Conservation (phyloP, 2,329 filamentous ascomycete genomes). For the Exophiala sp. region DNA sequence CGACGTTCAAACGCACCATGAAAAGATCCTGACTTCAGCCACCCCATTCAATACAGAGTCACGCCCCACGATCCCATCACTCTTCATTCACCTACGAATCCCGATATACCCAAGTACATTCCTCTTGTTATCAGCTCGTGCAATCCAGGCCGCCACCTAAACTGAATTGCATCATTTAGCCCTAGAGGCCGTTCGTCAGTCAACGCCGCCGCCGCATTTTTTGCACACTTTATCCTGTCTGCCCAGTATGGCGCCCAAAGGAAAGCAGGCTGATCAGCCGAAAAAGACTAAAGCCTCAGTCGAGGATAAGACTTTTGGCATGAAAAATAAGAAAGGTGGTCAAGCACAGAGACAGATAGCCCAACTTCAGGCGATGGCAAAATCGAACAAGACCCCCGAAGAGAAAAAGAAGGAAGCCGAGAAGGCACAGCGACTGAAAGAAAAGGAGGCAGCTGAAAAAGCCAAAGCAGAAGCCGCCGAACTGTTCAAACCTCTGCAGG, state of each 20-base stretch:
- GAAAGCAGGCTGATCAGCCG: slow-evolving; percentile 40
- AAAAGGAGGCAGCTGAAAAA: slow-evolving; percentile 86
- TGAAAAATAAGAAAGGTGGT: slow-evolving; percentile 99
- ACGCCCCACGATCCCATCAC: too few species aligned
- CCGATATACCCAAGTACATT: too few species aligned
- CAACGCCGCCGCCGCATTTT: too few species aligned
- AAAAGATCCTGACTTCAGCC: not conserved
- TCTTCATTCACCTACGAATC: too few species aligned
- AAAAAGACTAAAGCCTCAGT: slow-evolving; percentile 55
- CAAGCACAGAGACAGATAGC: slow-evolving; percentile 87
- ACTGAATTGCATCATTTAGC: too few species aligned
- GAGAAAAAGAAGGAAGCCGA: slow-evolving; percentile 75
- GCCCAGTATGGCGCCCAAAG: slow-evolving; percentile 43
- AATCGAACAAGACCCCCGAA: slow-evolving; percentile 73
- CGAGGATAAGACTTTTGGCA: slow-evolving; percentile 97
- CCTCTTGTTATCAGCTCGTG: too few species aligned
- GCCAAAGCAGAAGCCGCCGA: slow-evolving; percentile 76
- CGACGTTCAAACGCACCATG: not conserved
- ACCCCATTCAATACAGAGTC: not conserved
- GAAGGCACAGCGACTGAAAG: slow-evolving; percentile 67
- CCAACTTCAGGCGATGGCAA: slow-evolving; percentile 70
- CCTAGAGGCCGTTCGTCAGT: not conserved
- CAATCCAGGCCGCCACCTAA: too few species aligned
- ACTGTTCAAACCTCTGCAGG: slow-evolving; percentile 85
- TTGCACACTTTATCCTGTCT: not conserved